Evolutionary conservation across 768 basidiomycete species (phyloP).

Genomic region (Hericium erinaceus): DNA sequence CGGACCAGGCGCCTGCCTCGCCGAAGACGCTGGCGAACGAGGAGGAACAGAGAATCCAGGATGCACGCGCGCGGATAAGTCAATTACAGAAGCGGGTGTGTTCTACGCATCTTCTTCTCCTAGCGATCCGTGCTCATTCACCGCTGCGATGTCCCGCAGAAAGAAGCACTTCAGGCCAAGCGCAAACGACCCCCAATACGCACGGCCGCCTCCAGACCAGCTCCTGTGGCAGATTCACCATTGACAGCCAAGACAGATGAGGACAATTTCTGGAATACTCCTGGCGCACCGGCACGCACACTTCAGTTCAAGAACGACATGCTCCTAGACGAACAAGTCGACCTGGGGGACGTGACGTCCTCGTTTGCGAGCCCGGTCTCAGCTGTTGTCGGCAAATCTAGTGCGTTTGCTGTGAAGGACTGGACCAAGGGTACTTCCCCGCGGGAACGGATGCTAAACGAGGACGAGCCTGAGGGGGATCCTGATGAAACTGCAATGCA

Average conservation of each 20-base stretch:
- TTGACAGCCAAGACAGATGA: constrained; percentile 26
- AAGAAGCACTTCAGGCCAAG: constrained; percentile 16
- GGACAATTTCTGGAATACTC: constrained; percentile 57
- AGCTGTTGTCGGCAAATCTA: neutral
- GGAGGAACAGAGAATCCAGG: constrained; percentile 34
- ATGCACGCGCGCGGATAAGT: constrained; percentile 32
- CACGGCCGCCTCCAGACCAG: constrained; percentile 12
- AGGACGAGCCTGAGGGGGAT: neutral
- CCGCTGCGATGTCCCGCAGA: constrained; percentile 13
- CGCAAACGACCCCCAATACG: constrained; percentile 12
- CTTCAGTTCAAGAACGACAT: constrained; percentile 57
- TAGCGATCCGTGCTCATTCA: neutral
- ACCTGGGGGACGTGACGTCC: constrained; percentile 32
- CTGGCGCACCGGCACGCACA: constrained; percentile 43
- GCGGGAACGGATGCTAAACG: neutral
- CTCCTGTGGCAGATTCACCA: constrained; percentile 15
- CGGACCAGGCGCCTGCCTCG: constrained; percentile 17
- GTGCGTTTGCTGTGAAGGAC: neutral
- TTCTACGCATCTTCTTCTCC: neutral
- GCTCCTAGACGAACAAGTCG: constrained; percentile 52
- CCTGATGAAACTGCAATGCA: neutral
- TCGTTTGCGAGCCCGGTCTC: constrained; percentile 37
- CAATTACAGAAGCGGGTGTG: constrained; percentile 32
- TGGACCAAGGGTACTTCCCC: neutral
- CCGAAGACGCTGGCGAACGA: constrained; percentile 23